Base-by-base conservation (phyloP, 192 early-diverging fungal genomes). In the Coemansia biformis region DNA sequence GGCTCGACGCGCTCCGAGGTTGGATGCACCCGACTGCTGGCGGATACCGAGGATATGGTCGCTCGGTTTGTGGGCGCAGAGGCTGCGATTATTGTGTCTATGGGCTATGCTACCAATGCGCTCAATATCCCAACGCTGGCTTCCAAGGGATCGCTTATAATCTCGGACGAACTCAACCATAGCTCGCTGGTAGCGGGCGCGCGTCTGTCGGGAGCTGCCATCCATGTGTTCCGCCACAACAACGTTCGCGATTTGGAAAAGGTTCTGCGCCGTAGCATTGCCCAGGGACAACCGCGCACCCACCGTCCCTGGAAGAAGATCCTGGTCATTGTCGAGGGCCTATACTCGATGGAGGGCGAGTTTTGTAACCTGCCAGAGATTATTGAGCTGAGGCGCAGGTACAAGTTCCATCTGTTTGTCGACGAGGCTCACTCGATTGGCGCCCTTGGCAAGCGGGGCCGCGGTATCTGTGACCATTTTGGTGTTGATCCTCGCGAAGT, bases 261-360 rank as follows among this genome's bases (percentile, higher is more conserved):
- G 19, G 79, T 91, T 24, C 79, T 98, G 34, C 83, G 88, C 30
- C 83, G 90, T 48, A 81, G 83, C 51, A 96, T 98, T 51, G 74
- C 90, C 32, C 88, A 93, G 66, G 96, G 96, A 23, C 96, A 98
- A 72, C 93, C 93, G 18, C 81, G 96, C 44, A 98, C 93, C 8
- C 93, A 96, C 63, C 83, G 96, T 21, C 96, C 92, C 11, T 98
- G 96, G 96, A 95, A 94, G 75, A 98, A 98, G 76, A 98, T 98
- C 63, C 63, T 98, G 52, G 81, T 98, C 3, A 81, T 98, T 17
- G 91, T 98, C 19, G 93, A 98, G 57, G 92, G 93, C 29, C 76
- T 98, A 21, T 98, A 92, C 74, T 93, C 90, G 14, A 98, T 98
- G 96, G 96, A 98, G 63, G 96, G 96, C 33, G 85, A 84, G 55